Evolutionary conservation across 495 filamentous ascomycete species (phyloP), one percentile per base, ranked within the genome.

Genomic region (Aspergillus baeticus): DNA sequence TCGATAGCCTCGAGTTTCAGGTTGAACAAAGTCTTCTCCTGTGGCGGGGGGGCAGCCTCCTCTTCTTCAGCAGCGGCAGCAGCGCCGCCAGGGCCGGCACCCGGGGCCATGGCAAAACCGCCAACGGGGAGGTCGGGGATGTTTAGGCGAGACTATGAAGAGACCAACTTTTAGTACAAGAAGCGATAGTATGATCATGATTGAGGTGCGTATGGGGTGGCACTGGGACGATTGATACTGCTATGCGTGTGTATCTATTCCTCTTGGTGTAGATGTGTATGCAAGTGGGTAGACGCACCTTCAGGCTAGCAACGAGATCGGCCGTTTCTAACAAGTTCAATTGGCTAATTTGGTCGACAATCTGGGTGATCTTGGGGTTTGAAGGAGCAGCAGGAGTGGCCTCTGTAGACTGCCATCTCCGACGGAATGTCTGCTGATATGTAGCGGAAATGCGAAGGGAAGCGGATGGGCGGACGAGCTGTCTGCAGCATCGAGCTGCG

Each of bases 311-410:
- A 26, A 99, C 94, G 17, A 99, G 78, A 69, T 97, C 93, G 37
- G 95, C 92, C 6, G 95, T 99, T 81, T 99, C 95, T 64, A 99
- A 75, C 54, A 99, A 80, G 17, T 92, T 99, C 82, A 99, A 88
- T 85, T 91, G 85, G 74, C 92, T 92, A 68, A 99, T 98, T 72
- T 98, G 92, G 74, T 98, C 94, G 55, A 99, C 94, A 64, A 99
- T 98, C 47, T 81, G 82, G 48, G 84, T 63, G 63, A 99, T 94
- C 81, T 98, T 98, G 23, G 94, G 90, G 73, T 87, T 92, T 43
- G 72, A 59, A 54, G 81, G 71, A 17, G 81, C 68, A 53, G 81
- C 80, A 52, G 90, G 64, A 51, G 90, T 8, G 26, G 26, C 68
- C 60, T 77, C 70, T 49, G 75, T 77, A 26, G 76, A 77, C 64